Evolutionary conservation across 225 moss, liverwort and hornwort genomes (phyloP), one percentile per base, ranked within the genome.

Genomic region (Marchantia polymorpha): DNA sequence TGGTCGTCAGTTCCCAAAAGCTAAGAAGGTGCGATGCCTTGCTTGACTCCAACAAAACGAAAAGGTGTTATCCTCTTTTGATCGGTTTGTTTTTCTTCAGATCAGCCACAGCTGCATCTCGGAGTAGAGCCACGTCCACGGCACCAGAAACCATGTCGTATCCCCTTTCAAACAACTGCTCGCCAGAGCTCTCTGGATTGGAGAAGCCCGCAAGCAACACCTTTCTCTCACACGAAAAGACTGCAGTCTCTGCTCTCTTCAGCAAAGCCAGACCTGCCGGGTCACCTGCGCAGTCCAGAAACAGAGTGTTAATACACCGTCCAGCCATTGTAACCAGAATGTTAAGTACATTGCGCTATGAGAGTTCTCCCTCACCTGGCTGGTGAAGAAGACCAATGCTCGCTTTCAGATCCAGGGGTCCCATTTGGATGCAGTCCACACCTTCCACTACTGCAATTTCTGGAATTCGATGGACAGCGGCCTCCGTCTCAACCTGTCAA

Each of bases 371-470:
- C 12, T 72, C n/a, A 64, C 65, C 56, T 65, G 64, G 58, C 64
- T 20, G 47, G 16, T 55, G 75, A 52, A 64, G 65, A 61, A 90
- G 83, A 51, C 93, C 93, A 82, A 93, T 74, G 78, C 91, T 91
- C 12, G 93, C 85, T 79, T 92, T 90, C 84, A 92, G 82, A 84
- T 94, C 92, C 47, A 90, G 81, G 78, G 90, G 92, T 29, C 93
- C 93, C 92, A 94, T 91, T 81, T 91, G 92, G 65, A 94, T 87
- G 77, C 93, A 94, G 73, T 94, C 93, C 65, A 94, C 93, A 74
- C 93, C 93, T 31, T 92, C 92, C 30, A 94, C 91, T 71, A 79
- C 88, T 65, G 87, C 92, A 61, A 94, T 94, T 58, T 91, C 88
- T 53, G 78, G 78, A 51, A 94, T 84, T 29, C 88, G 87, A 56